Evolutionary conservation across 1,284 basidiomycete species (phyloP).

Genomic region (Ganoderma resinaceum): DNA sequence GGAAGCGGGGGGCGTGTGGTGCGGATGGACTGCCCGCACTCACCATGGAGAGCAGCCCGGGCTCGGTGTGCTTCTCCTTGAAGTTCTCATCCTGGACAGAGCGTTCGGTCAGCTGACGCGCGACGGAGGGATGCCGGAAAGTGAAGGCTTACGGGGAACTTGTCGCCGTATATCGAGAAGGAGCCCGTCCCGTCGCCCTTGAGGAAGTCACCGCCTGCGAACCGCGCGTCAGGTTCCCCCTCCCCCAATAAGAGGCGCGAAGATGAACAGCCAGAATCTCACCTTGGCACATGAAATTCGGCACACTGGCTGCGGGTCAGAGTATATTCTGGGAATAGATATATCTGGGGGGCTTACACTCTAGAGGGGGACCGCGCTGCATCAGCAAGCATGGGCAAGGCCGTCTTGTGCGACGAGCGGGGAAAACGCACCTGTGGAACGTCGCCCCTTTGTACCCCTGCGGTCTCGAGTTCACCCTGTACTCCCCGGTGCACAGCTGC

Average conservation of each 20-base stretch:
- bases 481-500: conserved; percentile 96
- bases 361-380: conserved; percentile 45
- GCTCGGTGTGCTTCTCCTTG: conserved; percentile 84
- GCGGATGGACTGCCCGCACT: conserved; percentile 24
- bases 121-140: neutral
- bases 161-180: conserved; percentile 94
- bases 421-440: conserved; percentile 82
- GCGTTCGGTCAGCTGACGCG: neutral
- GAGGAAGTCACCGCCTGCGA: conserved; percentile 83
- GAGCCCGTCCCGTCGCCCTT: conserved; percentile 94
- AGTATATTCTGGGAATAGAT: neutral
- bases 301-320: conserved; percentile 54
- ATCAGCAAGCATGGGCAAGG: conserved; percentile 29
- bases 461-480: conserved; percentile 84
- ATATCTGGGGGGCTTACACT: conserved; percentile 63
- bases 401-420: neutral
- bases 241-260: neutral
- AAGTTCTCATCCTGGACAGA: conserved; percentile 91
- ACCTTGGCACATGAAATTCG: conserved; percentile 90
- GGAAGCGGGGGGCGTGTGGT: neutral
- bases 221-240: neutral
- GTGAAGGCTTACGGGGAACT: conserved; percentile 74
- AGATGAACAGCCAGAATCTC: neutral
- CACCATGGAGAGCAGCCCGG: conserved; percentile 89
- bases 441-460: conserved; percentile 90